phyloP scores from a whole-genome alignment of 331 rosid genomes.

The Prunus yedoensis region DNA sequence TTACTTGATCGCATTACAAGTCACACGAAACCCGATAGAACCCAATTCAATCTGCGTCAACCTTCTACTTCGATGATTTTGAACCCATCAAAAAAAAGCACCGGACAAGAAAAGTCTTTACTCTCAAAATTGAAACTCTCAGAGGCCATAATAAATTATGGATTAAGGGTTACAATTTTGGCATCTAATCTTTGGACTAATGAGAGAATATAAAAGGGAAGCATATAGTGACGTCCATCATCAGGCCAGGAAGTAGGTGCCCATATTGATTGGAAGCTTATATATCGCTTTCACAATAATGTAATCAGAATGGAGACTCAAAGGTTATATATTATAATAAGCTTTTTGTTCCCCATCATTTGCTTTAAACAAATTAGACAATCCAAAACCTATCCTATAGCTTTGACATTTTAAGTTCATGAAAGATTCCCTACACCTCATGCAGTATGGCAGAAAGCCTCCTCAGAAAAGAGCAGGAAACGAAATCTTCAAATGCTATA shows the following conservation, averaged over 20 bases:
- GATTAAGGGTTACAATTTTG: too few species aligned
- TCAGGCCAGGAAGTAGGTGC: background rate
- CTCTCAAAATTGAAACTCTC: background rate
- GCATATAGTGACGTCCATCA: background rate
- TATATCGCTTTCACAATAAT: constrained; percentile 8
- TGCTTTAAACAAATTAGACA: background rate
- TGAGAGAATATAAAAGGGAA: background rate
- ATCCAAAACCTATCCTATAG: background rate
- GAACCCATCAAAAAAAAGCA: background rate
- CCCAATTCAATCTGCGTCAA: too few species aligned
- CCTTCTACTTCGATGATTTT: too few species aligned
- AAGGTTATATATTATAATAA: background rate
- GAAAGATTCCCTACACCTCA: background rate
- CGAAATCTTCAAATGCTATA: background rate
- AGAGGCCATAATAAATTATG: too few species aligned
- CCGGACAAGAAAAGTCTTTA: background rate
- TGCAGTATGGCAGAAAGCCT: background rate
- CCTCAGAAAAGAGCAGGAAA: too few species aligned
- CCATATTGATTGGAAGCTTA: background rate
- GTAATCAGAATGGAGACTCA: background rate
- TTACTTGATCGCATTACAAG: too few species aligned
- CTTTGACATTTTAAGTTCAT: background rate
- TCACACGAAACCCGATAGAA: too few species aligned
- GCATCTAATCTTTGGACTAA: background rate
- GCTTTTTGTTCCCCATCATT: background rate